phyloP scores from a whole-genome alignment of 2,329 filamentous ascomycete species.

The Calonectria pteridis region DNA sequence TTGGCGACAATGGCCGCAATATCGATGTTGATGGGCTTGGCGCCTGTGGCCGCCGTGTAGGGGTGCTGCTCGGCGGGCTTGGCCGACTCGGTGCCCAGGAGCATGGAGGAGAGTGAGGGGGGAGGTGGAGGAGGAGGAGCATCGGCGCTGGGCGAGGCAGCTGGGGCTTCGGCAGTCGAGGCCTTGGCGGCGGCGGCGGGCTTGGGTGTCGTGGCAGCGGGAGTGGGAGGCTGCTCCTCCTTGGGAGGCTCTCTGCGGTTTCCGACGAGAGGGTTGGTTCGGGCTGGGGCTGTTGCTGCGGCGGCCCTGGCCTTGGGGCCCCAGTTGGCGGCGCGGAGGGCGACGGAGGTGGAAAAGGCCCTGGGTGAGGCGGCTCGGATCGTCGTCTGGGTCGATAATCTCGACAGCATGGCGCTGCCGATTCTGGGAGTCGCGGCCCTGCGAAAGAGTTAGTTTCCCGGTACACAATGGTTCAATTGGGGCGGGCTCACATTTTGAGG shows the following conservation, averaged over 20 bases:
- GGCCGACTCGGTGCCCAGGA: neutral
- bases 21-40: constrained; percentile 45
- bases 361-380: constrained; percentile 33
- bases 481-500: constrained; percentile 37
- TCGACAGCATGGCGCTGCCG: constrained; percentile 49
- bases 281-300: constrained; percentile 23
- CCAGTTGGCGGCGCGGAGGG: constrained; percentile 38
- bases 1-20: constrained; percentile 52
- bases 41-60: constrained; percentile 44
- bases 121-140: constrained; percentile 21
- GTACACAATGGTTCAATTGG: neutral
- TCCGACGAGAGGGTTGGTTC: constrained; percentile 49
- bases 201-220: neutral
- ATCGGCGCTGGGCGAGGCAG: neutral
- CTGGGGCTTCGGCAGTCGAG: constrained; percentile 14
- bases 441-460: constrained; percentile 13
- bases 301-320: neutral
- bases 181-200: constrained; percentile 19
- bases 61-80: constrained; percentile 27
- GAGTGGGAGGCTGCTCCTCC: neutral
- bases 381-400: constrained; percentile 40
- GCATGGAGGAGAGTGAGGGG: constrained; percentile 9
- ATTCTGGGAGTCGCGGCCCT: constrained; percentile 46
- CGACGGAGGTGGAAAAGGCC: constrained; percentile 50
- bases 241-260: constrained; percentile 37